These are phyloP conservation scores for Neurospora sp. DNA, from an alignment of 495 filamentous ascomycete species.

Conservation along the genomic window DNA sequence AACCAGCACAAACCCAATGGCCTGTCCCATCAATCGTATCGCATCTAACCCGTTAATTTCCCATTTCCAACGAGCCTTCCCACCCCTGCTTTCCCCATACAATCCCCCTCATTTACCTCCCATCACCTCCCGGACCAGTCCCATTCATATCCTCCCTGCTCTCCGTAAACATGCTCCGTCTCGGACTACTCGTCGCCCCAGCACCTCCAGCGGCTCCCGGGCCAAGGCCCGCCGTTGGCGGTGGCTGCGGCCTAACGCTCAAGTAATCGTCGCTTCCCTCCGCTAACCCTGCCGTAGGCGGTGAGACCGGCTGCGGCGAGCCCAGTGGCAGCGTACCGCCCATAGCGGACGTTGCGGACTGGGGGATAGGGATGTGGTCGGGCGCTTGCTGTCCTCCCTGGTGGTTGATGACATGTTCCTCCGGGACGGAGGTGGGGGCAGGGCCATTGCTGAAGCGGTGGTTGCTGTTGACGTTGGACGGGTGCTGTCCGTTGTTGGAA, in stretches of 20 bases:
- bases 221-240: background rate
- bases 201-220: background rate
- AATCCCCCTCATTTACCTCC: background rate
- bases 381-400: background rate
- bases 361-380: background rate
- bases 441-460: background rate
- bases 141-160: constrained; percentile 6
- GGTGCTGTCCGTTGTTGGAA: background rate
- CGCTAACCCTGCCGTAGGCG: background rate
- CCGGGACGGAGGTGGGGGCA: background rate
- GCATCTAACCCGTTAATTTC: no score
- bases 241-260: constrained; percentile 4
- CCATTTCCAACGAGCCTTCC: no score
- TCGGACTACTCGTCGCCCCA: constrained; percentile 4
- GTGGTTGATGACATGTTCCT: background rate
- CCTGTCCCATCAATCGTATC: background rate
- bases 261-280: constrained; percentile 4
- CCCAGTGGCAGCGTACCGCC: background rate
- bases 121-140: background rate
- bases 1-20: background rate
- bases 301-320: constrained; percentile 3
- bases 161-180: constrained; percentile 12
- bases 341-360: background rate
- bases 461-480: background rate
- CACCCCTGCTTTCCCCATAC: no score